Conservation (phyloP, 208 protist species). For the Strigomonas oncopelti region DNA sequence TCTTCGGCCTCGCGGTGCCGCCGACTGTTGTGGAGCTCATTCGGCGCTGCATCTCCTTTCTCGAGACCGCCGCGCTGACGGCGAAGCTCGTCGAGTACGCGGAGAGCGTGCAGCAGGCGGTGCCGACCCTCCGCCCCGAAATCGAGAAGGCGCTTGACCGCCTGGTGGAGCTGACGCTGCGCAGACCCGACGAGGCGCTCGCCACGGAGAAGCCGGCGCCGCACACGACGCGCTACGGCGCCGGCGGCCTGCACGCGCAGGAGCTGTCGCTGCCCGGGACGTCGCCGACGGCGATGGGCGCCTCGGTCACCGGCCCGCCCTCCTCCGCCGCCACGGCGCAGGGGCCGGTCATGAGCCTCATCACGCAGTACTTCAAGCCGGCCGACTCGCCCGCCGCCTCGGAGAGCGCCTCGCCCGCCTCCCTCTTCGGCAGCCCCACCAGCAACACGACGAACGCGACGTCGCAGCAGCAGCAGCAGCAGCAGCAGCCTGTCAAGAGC, state of each 20-base stretch:
- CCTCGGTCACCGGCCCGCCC: not conserved
- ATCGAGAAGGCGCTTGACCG: conserved; percentile 59
- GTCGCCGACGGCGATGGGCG: not conserved
- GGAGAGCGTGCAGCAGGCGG: conserved; percentile 39
- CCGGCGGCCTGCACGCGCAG: not conserved
- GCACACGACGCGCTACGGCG: not conserved
- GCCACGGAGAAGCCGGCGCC: not conserved
- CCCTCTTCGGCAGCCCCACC: not conserved
- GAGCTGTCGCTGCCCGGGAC: not conserved
- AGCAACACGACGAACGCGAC: not conserved
- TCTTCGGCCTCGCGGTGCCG: not conserved
- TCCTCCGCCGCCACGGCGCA: not conserved
- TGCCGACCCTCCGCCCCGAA: conserved; percentile 44
- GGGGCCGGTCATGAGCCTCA: not conserved
- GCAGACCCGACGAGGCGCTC: conserved; percentile 1
- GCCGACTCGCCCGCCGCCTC: not conserved
- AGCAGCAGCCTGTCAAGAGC: conserved; percentile 12
- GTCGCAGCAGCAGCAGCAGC: not conserved
- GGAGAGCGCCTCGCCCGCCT: not conserved
- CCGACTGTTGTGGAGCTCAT: conserved; percentile 63
- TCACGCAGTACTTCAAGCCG: conserved; percentile 1
- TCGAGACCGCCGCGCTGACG: conserved; percentile 62
- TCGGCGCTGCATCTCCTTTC: conserved; percentile 60
- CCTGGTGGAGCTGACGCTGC: conserved; percentile 69
- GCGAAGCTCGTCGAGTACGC: conserved; percentile 59